Conservation (phyloP, 1,139 yeast genomes). For the Yamadazyma triangularis region DNA sequence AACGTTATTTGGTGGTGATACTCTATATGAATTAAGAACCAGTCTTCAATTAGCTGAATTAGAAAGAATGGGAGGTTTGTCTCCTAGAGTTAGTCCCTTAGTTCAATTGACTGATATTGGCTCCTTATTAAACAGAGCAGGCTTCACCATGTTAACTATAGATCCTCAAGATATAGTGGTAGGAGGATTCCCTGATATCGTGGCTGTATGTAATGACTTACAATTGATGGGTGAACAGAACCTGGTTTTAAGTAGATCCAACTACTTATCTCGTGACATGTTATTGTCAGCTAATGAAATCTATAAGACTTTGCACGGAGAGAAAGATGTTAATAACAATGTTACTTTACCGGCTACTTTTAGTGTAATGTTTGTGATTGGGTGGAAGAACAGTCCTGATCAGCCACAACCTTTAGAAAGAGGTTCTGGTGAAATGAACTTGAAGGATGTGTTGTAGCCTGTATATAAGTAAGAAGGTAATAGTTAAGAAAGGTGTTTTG, state of each 20-base stretch:
- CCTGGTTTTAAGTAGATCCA: slow-evolving; percentile 56
- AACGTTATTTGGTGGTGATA: slow-evolving; percentile 82
- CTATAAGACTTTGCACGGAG: slow-evolving; percentile 69
- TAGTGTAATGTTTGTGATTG: slow-evolving; percentile 76
- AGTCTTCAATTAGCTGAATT: slow-evolving; percentile 77
- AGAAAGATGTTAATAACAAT: slow-evolving; percentile 41
- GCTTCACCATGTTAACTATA: slow-evolving; percentile 74
- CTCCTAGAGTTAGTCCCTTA: slow-evolving; percentile 78
- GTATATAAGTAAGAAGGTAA: no score
- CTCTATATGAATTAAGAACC: slow-evolving; percentile 75
- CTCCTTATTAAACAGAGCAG: slow-evolving; percentile 65
- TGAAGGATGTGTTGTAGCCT: slow-evolving; percentile 58
- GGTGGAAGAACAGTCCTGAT: slow-evolving; percentile 72
- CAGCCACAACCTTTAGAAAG: slow-evolving; percentile 73
- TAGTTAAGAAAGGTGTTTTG: no score
- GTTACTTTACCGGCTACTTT: slow-evolving; percentile 59
- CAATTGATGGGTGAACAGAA: slow-evolving; percentile 86
- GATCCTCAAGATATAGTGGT: slow-evolving; percentile 84
- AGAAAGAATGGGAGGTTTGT: slow-evolving; percentile 74
- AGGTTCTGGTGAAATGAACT: slow-evolving; percentile 64
- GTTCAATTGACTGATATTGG: slow-evolving; percentile 80
- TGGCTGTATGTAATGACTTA: slow-evolving; percentile 63
- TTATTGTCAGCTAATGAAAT: slow-evolving; percentile 73
- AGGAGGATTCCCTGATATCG: slow-evolving; percentile 70
- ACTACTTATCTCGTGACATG: slow-evolving; percentile 57